A percentile compares a stretch with the other conserved stretches of the same genome.
These are phyloP conservation scores for Penicillium soppii DNA, from an alignment of 495 filamentous ascomycete species.

Conservation along the genomic window DNA sequence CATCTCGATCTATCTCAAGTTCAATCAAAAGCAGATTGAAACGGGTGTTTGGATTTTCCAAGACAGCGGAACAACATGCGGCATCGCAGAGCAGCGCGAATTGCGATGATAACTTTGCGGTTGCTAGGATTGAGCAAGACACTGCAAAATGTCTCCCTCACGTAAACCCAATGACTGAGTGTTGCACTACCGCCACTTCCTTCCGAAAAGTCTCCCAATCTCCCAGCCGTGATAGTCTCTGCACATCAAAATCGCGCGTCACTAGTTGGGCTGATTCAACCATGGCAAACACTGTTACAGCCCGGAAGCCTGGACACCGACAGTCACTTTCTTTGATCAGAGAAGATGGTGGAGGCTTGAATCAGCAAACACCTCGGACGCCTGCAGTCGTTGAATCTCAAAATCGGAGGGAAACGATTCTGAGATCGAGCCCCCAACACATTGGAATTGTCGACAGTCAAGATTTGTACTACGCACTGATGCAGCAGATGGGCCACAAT, in stretches of 20 bases:
- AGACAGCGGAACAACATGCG: constrained; percentile 29
- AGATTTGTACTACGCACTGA: constrained; percentile 70
- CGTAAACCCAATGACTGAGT: background rate
- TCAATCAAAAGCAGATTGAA: constrained; percentile 62
- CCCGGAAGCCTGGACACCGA: constrained; percentile 38
- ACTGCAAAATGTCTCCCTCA: background rate
- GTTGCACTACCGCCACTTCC: background rate
- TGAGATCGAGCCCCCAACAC: constrained; percentile 12
- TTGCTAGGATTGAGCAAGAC: background rate
- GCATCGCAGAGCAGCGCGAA: background rate
- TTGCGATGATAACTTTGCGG: background rate
- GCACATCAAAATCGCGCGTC: constrained; percentile 62
- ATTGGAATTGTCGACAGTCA: constrained; percentile 54
- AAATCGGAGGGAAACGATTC: constrained; percentile 4
- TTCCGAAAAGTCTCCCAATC: constrained; percentile 15
- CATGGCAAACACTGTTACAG: constrained; percentile 46
- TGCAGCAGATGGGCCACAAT: constrained; percentile 58
- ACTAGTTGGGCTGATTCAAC: constrained; percentile 76
- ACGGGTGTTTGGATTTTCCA: constrained; percentile 55
- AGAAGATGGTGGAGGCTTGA: constrained; percentile 55
- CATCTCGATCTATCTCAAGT: constrained; percentile 59
- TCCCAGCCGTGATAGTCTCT: constrained; percentile 47
- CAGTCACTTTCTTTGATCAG: constrained; percentile 66
- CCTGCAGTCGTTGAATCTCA: constrained; percentile 6
- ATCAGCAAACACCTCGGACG: constrained; percentile 29